Percentiles rank a stretch among this genome's conserved stretches.
These are phyloP conservation scores for Bacterosira constricta DNA, from an alignment of 108 stramenopile species.

Conservation along the genomic window DNA sequence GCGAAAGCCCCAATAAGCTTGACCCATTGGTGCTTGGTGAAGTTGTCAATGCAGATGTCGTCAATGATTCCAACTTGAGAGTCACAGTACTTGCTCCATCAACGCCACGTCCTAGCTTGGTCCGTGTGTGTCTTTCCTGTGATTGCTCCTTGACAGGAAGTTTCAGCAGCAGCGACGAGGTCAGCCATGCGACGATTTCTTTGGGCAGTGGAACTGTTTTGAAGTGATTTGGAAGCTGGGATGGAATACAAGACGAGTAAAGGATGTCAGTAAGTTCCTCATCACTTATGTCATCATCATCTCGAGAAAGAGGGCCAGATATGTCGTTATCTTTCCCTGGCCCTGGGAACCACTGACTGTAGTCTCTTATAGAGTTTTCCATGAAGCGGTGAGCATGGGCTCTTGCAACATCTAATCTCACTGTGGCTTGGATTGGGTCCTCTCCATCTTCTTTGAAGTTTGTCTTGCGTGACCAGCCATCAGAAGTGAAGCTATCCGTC, in stretches of 20 bases:
- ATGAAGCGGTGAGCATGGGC: not conserved
- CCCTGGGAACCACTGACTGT: conserved; percentile 38
- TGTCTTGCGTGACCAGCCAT: conserved; percentile 14
- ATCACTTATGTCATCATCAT: not conserved
- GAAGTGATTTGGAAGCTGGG: conserved; percentile 23
- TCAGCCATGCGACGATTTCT: conserved; percentile 34
- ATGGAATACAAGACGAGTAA: not conserved
- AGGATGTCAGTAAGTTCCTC: conserved; percentile 9
- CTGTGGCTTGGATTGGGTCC: conserved; percentile 16
- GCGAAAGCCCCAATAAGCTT: too few species aligned
- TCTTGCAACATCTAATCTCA: not conserved
- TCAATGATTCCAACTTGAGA: not conserved
- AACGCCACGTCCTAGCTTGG: not conserved
- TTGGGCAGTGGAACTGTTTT: conserved; percentile 25
- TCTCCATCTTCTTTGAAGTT: conserved; percentile 3
- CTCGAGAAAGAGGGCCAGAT: conserved; percentile 13
- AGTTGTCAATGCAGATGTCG: not conserved
- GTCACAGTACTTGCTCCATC: not conserved
- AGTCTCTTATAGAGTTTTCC: not conserved
- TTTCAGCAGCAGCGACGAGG: conserved; percentile 18
- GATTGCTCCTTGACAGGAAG: not conserved
- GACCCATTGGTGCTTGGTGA: too few species aligned
- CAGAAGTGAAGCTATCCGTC: conserved; percentile 11
- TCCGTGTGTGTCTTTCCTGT: conserved; percentile 2
- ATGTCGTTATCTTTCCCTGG: conserved; percentile 3